Conservation (phyloP, 371 early-diverging fungal species). For the Rhizopus sp. region DNA sequence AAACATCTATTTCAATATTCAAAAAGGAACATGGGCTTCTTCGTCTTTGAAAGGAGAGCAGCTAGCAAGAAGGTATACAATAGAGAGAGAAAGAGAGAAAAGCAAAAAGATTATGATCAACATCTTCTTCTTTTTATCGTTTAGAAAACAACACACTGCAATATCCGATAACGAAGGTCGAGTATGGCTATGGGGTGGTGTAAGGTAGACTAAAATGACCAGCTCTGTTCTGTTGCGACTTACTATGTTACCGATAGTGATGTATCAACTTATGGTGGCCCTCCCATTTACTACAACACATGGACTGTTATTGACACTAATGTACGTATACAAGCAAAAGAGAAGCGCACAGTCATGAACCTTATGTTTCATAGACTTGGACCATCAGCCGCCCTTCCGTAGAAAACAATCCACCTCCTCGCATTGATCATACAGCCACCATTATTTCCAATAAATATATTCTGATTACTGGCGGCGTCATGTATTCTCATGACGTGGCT, state of each 20-base stretch:
- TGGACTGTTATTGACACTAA: constrained; percentile 36
- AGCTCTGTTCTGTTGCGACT: neutral
- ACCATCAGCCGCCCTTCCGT: constrained; percentile 11
- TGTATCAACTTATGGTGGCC: constrained; percentile 16
- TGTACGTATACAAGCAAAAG: constrained; percentile 16
- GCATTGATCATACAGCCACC: constrained; percentile 36
- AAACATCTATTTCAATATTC: constrained; percentile 19
- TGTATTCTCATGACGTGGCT: constrained; percentile 22
- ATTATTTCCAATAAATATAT: constrained; percentile 23
- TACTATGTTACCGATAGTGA: constrained; percentile 7
- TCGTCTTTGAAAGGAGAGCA: constrained; percentile 9
- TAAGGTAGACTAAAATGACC: constrained; percentile 23
- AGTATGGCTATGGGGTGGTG: constrained; percentile 46
- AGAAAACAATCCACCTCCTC: constrained; percentile 19
- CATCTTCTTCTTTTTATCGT: neutral
- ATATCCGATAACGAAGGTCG: constrained; percentile 33
- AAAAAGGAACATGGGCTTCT: constrained; percentile 14
- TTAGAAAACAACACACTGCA: constrained; percentile 35
- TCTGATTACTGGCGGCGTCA: constrained; percentile 22
- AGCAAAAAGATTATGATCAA: neutral
- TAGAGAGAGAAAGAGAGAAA: neutral
- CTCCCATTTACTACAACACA: constrained; percentile 22
- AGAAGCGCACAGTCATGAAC: neutral
- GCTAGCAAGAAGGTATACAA: constrained; percentile 12
- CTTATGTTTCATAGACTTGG: constrained; percentile 21